Conservation (phyloP, 768 basidiomycete species). For the Paxillus involutus region DNA sequence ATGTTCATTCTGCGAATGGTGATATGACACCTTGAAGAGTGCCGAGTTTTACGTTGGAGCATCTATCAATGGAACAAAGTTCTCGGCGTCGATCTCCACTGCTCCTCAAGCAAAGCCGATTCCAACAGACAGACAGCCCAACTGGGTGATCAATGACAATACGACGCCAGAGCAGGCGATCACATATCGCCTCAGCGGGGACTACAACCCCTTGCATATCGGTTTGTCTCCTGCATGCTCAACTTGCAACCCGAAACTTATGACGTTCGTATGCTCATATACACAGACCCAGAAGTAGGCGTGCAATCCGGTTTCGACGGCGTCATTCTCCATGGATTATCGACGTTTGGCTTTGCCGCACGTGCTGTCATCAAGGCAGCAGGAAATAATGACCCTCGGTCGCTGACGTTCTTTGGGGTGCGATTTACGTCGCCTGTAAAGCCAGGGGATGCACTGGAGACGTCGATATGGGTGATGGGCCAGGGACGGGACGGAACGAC, state of each 20-base stretch:
- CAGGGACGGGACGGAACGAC: slow-evolving; percentile 50
- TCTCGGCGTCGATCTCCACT: slow-evolving; percentile 39
- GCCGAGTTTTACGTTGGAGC: slow-evolving; percentile 18
- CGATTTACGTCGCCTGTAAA: slow-evolving; percentile 77
- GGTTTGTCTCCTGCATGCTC: slow-evolving; percentile 22
- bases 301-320: slow-evolving; percentile 70
- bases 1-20: background rate
- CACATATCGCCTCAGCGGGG: slow-evolving; percentile 49
- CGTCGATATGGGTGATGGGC: slow-evolving; percentile 69
- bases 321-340: slow-evolving; percentile 77
- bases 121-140: slow-evolving; percentile 39
- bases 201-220: slow-evolving; percentile 53
- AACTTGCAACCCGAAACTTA: background rate
- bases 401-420: slow-evolving; percentile 64
- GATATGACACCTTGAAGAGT: slow-evolving; percentile 11
- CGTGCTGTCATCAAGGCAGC: slow-evolving; percentile 62
- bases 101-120: slow-evolving; percentile 35
- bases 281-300: slow-evolving; percentile 65
- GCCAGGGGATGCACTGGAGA: slow-evolving; percentile 74
- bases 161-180: slow-evolving; percentile 43
- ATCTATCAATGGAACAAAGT: slow-evolving; percentile 21
- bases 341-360: slow-evolving; percentile 73
- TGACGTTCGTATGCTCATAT: background rate
- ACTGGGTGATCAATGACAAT: slow-evolving; percentile 40
- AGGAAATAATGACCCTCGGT: slow-evolving; percentile 53